Evolutionary conservation across 129 eudicot genomes (phyloP), one percentile per base, ranked within the genome.

Genomic region (Pittosporum tobira): DNA sequence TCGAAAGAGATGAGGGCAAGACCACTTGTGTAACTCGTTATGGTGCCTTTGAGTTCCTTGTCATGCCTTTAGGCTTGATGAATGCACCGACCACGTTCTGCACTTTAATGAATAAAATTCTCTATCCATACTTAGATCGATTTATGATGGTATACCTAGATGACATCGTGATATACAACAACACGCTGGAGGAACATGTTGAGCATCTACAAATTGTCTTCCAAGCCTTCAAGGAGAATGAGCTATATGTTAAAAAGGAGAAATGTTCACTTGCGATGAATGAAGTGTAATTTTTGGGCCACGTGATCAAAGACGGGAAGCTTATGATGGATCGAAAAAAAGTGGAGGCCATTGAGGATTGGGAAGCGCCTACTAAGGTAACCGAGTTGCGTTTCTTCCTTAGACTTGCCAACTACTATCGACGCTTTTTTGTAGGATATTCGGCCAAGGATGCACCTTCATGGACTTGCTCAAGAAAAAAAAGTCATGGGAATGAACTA

Each of bases 131-230:
- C 19, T 19, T 65, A 9, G 57, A 65, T 2, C n/a, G 22, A 24
- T 67, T 67, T 22, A 49, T 67, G 4, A 57, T 67, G 47, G 44
- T 67, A 10, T 67, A 67, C 6, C 12, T 29, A 9, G 25, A 54
- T 29, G 59, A 54, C 16, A 29, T 27, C 0, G 25, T 62, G 1
- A 23, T 70, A 2, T 63, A 56, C 40, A 72, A 48, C 21, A 31
- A 19, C 37, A 36, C 61, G 0, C 2, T 53, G 16, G 59, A 31
- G 29, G 55, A 64, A 11, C 71, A 72, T 15, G 18, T 56, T 6
- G 43, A n/a, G 11, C 65, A 57, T 38, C 10, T 64, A 1, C 0
- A 16, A 6, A 12, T 0, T 2, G 57, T 59, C 2, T 72, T 50
- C 62, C 12, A 57, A 20, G 43, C 28, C 12, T 9, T 63, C 21